Base-by-base conservation (phyloP, 2,329 filamentous ascomycete genomes). In the Fusarium nygamai region DNA sequence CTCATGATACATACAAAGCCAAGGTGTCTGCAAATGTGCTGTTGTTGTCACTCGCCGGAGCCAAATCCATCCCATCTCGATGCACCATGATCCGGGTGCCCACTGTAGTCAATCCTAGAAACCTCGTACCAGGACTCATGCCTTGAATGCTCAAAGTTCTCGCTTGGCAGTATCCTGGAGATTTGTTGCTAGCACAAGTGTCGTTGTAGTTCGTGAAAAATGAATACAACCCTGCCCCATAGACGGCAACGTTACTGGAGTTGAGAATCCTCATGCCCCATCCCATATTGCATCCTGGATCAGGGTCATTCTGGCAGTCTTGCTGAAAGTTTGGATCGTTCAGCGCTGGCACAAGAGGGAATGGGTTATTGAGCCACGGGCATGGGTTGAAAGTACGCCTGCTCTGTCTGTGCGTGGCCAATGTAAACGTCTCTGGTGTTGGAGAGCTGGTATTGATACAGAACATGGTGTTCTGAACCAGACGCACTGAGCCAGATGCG, bases 311-410 rank as follows among this genome's bases (percentile, higher is more conserved):
- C 53, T 71, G 73, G 14, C 78, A 79, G 38, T 65, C 48, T 24
- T n/a, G 51, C 43, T 70, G 57, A 41, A 79, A 79, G 53, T 79
- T 41, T 3, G 78, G 78, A 44, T 79, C 78, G 13, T 66, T 51
- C 62, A 87, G 81, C 19, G 82, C 78, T 3, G 80, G 48, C 27
- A 84, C 82, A 1, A 82, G 76, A 0, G 84, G 78, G 82, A 92
- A 93, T 2, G 90, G 92, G 13, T n/a, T 83, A 83, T 1, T 86
- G 85, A 0, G 91, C 89, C 51, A 83, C 83, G 0, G 92, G 92
- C 78, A 88, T 89, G 31, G 91, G 89, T 80, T 94, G 92, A 82
- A 89, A 93, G 82, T 94, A 94, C 2, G 92, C 89, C 9, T 92
- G 91, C 81, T 94, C 92, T 57, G 91, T 91, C 79, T 94, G 92